Base-by-base conservation (phyloP, 2,329 filamentous ascomycete genomes). In the Calonectria pteridis region DNA sequence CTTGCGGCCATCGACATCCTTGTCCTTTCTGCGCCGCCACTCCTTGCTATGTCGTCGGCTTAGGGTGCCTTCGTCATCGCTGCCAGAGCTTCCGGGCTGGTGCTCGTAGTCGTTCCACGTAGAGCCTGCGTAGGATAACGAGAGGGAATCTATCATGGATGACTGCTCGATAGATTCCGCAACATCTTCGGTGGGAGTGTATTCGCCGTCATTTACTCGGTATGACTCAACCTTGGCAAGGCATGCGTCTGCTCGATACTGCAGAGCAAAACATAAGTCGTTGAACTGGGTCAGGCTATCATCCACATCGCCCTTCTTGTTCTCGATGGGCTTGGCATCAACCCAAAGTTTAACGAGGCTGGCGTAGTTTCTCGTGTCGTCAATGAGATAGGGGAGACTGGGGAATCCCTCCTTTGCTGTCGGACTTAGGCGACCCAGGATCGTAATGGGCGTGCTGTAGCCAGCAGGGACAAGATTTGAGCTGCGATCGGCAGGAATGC, bases 401-500 rank as follows among this genome's bases (percentile, higher is more conserved):
- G 96, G 96, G 79, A 98, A 98, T 0, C 97, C 97, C 85, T 99
- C 97, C 70, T 95, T 91, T 11, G 94, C 95, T 0, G 93, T 93
- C 13, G 93, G 91, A 10, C 95, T 93, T 18, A 98, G 86, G 0
- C 97, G 93, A 53, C 93, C 92, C 51, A 98, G 90, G 75, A 99
- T 98, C 13, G 96, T 95, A 69, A 97, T 92, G 0, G 97, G 97
- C 0, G 97, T 98, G 63, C 94, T 96, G 85, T 98, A 99, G 3
- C 94, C 95, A 1, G 95, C 94, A 1, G 95, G 94, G 11, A 95
- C 89, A 11, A 91, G 87, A 49, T 91, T 88, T 55, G 89, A 87
- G n/a, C 88, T 89, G 63, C 91, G 89, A 59, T 95, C 93, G 4
- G 93, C 91, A 1, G 95, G 93, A 67, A 98, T 94, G 11, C 93